Conservation (phyloP, 805 yeast species). For the Candida yuanshanica region DNA sequence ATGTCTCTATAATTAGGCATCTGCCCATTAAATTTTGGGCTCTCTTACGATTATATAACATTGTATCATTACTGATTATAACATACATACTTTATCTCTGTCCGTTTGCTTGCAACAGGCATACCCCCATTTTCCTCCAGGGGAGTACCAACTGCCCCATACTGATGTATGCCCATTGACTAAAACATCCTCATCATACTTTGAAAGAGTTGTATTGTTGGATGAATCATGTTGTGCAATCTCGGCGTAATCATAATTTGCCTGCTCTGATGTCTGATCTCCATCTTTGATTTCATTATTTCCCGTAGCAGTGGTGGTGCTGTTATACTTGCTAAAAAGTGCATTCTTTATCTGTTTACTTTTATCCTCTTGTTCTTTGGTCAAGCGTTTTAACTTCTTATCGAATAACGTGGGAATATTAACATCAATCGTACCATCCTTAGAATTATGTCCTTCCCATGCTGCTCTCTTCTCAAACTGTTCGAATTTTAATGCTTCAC, state of each 20-base stretch:
- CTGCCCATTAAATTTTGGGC: too few relatives aligned
- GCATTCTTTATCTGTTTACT: conserved; percentile 27
- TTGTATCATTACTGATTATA: too few relatives aligned
- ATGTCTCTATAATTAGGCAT: too few relatives aligned
- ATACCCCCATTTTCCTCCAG: conserved; percentile 39
- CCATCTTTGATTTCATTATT: conserved; percentile 6
- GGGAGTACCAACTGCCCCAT: conserved; percentile 42
- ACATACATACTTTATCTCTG: conserved; percentile 30
- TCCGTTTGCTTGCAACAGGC: conserved; percentile 35
- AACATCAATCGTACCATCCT: conserved; percentile 23
- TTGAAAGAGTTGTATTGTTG: too few relatives aligned
- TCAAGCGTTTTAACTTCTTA: conserved; percentile 29
- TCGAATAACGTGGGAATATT: conserved; percentile 44
- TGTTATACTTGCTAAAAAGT: conserved; percentile 35
- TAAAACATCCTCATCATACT: conserved; percentile 32
- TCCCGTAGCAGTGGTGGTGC: conserved; percentile 12
- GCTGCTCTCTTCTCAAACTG: conserved; percentile 41
- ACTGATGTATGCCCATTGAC: conserved; percentile 35
- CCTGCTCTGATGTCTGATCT: conserved; percentile 10
- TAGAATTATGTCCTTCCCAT: conserved; percentile 34
- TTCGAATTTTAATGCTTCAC: conserved; percentile 52
- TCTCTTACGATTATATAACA: too few relatives aligned
- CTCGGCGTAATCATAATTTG: conserved; percentile 1
- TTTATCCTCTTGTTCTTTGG: conserved; percentile 24
- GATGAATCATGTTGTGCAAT: too few relatives aligned